Conservation (phyloP, 257 asterid species). For the Penstemon barbatus region DNA sequence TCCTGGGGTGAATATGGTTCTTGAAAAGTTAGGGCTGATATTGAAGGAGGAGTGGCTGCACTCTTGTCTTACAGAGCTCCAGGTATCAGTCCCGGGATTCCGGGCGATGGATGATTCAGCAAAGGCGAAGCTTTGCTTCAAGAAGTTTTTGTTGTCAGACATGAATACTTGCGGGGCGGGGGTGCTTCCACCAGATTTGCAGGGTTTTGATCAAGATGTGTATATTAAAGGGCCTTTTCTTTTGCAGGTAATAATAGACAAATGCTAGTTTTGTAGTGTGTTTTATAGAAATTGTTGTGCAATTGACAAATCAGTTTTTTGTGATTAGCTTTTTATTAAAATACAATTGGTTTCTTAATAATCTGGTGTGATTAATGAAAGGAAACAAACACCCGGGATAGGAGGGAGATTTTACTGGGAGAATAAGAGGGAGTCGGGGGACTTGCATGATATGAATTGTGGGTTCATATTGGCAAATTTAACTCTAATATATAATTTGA, state of each 20-base stretch:
- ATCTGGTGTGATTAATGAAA: not conserved
- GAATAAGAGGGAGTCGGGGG: no score
- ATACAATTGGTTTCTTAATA: not conserved
- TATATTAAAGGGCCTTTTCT: conserved; percentile 79
- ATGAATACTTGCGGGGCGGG: conserved; percentile 84
- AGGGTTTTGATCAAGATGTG: conserved; percentile 58
- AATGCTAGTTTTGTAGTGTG: not conserved
- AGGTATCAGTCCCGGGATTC: conserved; percentile 47
- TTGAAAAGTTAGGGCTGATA: conserved; percentile 61
- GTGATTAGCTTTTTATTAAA: not conserved
- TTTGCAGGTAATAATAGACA: conserved; percentile 61
- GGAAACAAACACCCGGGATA: not conserved
- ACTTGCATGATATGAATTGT: not conserved
- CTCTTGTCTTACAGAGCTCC: conserved; percentile 59
- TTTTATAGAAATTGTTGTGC: conserved; percentile 1
- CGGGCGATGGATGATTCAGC: conserved; percentile 49
- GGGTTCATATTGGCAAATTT: not conserved
- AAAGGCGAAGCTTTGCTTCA: conserved; percentile 80
- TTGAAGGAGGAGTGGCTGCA: conserved; percentile 73
- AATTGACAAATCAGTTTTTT: not conserved
- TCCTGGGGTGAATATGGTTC: conserved; percentile 40
- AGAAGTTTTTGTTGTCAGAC: conserved; percentile 71
- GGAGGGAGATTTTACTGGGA: not conserved
- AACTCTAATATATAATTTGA: no score
- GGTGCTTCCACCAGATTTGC: conserved; percentile 67